Percentiles rank a stretch among this genome's conserved stretches.
These are phyloP conservation scores for Cyberlindnera veronae DNA, from an alignment of 805 yeast species.

Conservation along the genomic window DNA sequence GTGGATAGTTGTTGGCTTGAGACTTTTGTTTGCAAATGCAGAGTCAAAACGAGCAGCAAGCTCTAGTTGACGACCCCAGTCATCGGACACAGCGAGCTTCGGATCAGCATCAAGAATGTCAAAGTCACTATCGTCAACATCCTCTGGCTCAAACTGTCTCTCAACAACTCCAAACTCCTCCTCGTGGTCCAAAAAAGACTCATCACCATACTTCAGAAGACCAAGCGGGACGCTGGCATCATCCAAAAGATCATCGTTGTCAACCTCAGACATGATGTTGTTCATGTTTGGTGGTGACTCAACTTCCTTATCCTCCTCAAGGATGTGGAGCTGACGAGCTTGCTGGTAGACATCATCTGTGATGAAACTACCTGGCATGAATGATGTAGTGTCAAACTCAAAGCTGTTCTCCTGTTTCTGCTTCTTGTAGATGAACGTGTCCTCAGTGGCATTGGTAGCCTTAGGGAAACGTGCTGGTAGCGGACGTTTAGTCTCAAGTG, in stretches of 20 bases:
- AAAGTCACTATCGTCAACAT: conserved; percentile 44
- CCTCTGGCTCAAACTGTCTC: conserved; percentile 68
- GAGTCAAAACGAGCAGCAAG: conserved; percentile 36
- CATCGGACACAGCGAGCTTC: conserved; percentile 45
- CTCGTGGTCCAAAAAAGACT: conserved; percentile 21
- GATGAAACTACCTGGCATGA: conserved; percentile 29
- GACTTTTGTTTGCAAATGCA: conserved; percentile 16
- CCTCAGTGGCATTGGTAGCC: conserved; percentile 23
- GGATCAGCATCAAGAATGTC: conserved; percentile 42
- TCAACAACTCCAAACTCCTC: conserved; percentile 41
- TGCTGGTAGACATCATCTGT: conserved; percentile 13
- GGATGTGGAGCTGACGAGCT: conserved; percentile 1
- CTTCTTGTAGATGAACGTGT: conserved; percentile 31
- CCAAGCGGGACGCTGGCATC: conserved; percentile 10
- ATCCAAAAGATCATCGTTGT: conserved; percentile 10
- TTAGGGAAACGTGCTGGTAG: conserved; percentile 8
- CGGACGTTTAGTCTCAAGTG: not conserved
- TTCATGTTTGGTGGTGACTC: conserved; percentile 2
- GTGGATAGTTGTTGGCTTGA: conserved; percentile 21
- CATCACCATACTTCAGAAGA: conserved; percentile 13
- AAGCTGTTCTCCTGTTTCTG: conserved; percentile 24
- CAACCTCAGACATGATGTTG: conserved; percentile 15
- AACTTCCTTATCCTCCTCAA: not conserved
- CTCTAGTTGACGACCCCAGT: conserved; percentile 65
- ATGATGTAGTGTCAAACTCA: conserved; percentile 21